Percentiles rank a stretch among this genome's conserved stretches.
These are phyloP conservation scores for Huntiella abstrusa DNA, from an alignment of 2,329 filamentous ascomycete species.

Conservation along the genomic window DNA sequence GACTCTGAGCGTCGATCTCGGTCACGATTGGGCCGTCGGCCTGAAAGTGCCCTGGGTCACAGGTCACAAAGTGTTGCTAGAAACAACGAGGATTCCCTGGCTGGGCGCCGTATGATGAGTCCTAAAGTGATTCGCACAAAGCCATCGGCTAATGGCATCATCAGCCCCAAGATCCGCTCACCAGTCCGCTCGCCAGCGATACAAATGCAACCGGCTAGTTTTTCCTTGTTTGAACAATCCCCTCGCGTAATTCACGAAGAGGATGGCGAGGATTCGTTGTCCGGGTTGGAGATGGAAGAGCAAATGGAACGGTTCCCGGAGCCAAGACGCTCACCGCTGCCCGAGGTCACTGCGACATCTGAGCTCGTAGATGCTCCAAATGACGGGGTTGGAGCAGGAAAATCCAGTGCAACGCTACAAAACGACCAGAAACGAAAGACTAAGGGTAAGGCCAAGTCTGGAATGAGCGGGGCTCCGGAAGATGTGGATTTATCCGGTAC, in stretches of 20 bases:
- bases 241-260: constrained; percentile 26
- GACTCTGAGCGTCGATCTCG: constrained; percentile 22
- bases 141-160: not conserved
- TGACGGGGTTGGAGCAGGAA: too few relatives aligned
- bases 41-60: too few relatives aligned
- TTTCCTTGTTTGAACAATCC: constrained; percentile 33
- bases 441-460: too few relatives aligned
- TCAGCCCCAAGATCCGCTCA: not conserved
- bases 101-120: not conserved
- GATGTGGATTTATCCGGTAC: too few relatives aligned
- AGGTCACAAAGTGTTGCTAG: too few relatives aligned
- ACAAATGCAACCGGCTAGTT: constrained; percentile 16
- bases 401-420: too few relatives aligned
- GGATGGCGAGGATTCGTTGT: constrained; percentile 31
- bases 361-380: too few relatives aligned
- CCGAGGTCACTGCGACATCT: too few relatives aligned
- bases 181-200: not conserved
- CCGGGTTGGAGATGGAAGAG: constrained; percentile 31
- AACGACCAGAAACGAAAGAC: too few relatives aligned
- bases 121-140: constrained; percentile 1
- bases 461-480: too few relatives aligned
- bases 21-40: not conserved
- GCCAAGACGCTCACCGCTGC: not conserved
- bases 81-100: not conserved
- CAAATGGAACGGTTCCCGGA: constrained; percentile 14